Conservation (phyloP, 768 basidiomycete species). For the Podaxis sp. region DNA sequence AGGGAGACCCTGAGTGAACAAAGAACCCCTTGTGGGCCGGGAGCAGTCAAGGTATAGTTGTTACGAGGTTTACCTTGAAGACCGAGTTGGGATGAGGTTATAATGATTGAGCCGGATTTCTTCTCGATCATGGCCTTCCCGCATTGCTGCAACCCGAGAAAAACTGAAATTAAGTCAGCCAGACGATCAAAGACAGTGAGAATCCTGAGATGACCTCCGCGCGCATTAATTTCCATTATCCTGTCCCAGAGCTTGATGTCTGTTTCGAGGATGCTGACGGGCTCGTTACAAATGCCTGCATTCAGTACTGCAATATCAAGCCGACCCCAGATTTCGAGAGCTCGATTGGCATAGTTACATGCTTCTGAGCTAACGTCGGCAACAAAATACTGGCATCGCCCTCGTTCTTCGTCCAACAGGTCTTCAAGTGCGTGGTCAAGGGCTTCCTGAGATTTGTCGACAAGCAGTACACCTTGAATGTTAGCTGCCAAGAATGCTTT, state of each 20-base stretch:
- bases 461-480: slow-evolving; percentile 9
- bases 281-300: slow-evolving; percentile 10
- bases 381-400: neutral
- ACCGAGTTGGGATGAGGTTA: slow-evolving; percentile 18
- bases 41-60: neutral
- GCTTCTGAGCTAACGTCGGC: slow-evolving; percentile 10
- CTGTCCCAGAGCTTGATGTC: slow-evolving; percentile 11
- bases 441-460: slow-evolving; percentile 7
- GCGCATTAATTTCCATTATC: slow-evolving; percentile 13
- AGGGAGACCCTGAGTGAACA: slow-evolving; percentile 11
- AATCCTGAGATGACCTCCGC: neutral
- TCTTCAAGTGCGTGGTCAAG: neutral
- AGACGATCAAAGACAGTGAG: neutral
- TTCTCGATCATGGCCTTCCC: slow-evolving; percentile 2
- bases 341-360: neutral
- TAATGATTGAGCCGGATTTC: slow-evolving; percentile 16
- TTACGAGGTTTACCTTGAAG: slow-evolving; percentile 12
- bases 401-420: neutral
- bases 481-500: slow-evolving; percentile 8
- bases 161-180: neutral
- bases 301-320: slow-evolving; percentile 14
- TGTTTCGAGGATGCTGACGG: slow-evolving; percentile 6
- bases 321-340: slow-evolving; percentile 1
- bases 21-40: too few species aligned
- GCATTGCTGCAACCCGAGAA: slow-evolving; percentile 9